These are phyloP conservation scores for Tuber calosporum DNA, from an alignment of 495 filamentous ascomycete genomes.

Conservation along the genomic window DNA sequence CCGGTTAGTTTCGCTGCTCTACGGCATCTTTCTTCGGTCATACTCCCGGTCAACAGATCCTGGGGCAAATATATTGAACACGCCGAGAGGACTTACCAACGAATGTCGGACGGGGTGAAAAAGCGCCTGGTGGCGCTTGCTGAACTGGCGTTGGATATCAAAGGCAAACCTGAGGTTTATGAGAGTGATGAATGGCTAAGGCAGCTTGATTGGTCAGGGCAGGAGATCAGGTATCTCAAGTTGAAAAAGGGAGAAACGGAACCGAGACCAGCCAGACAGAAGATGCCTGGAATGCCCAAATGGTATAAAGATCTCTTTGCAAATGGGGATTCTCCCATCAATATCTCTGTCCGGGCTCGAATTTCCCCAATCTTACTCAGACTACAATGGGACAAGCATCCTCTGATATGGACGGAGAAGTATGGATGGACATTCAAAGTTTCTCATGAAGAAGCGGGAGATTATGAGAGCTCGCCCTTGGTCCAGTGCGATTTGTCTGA, in stretches of 20 bases:
- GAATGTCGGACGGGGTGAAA: conserved; percentile 65
- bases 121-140: conserved; percentile 64
- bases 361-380: conserved; percentile 80
- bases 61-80: conserved; percentile 78
- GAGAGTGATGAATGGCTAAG: conserved; percentile 76
- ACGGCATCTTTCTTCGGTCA: conserved; percentile 82
- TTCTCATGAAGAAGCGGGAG: conserved; percentile 53
- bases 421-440: conserved; percentile 90
- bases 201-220: conserved; percentile 92
- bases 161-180: conserved; percentile 60
- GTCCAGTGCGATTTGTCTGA: conserved; percentile 60
- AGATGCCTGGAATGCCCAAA: conserved; percentile 85
- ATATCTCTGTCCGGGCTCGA: conserved; percentile 76
- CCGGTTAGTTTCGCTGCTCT: conserved; percentile 95
- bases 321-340: conserved; percentile 57
- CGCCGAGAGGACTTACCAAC: conserved; percentile 76
- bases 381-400: conserved; percentile 80
- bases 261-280: conserved; percentile 72
- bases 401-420: conserved; percentile 85
- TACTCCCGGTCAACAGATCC: conserved; percentile 76
- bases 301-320: conserved; percentile 92
- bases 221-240: conserved; percentile 58
- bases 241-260: conserved; percentile 77
- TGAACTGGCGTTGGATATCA: conserved; percentile 65
- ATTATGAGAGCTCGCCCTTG: conserved; percentile 64